Base-by-base conservation (phyloP, 2,329 filamentous ascomycete genomes). In the Penicillium sp. region DNA sequence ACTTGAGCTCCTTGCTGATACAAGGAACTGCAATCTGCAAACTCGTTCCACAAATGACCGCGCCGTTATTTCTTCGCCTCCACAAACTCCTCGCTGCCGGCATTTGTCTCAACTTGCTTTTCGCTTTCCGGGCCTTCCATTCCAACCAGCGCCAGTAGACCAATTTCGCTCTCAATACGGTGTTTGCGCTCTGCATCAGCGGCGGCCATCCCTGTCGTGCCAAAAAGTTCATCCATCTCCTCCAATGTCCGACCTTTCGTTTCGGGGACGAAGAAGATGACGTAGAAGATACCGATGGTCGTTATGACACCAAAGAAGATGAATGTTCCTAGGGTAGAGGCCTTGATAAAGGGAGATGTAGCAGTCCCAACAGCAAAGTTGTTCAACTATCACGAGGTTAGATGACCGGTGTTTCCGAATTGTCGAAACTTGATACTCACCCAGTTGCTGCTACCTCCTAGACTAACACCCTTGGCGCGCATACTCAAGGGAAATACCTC, bases 401-500 rank as follows among this genome's bases (percentile, higher is more conserved):
- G 52, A 37, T 21, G 16, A 45, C 42, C 28, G 19, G 13, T 7
- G 21, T 6, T 23, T 16, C 19, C 6, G 23, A 31, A 3, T 14
- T 40, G 16, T 29, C 39, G 23, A 5, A 29, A n/a, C 8, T 19
- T n/a, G 28, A 19, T 5, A 56, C 59, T 37, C 51, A 73, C 62
- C 73, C 73, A 75, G 55, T 75, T 73, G 16, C 61, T 64, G 23
- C 65, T 66, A 6, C 68, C 72, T 16, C 67, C 66, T 4, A 73
- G 58, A 58, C 61, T 64, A 13, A 69, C 65, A 6, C 73, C 72
- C 56, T 90, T 89, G 1, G 89, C 83, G 1, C 87, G 81, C 26
- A 86, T 86, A 55, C 82, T 86, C 3, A 91, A 73, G 0, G 88
- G 88, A 84, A 87, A 92, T 43, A 91, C 84, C 71, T 91, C 88